Conservation (phyloP, 179 eudicot species). For the Actinidia chinensis region DNA sequence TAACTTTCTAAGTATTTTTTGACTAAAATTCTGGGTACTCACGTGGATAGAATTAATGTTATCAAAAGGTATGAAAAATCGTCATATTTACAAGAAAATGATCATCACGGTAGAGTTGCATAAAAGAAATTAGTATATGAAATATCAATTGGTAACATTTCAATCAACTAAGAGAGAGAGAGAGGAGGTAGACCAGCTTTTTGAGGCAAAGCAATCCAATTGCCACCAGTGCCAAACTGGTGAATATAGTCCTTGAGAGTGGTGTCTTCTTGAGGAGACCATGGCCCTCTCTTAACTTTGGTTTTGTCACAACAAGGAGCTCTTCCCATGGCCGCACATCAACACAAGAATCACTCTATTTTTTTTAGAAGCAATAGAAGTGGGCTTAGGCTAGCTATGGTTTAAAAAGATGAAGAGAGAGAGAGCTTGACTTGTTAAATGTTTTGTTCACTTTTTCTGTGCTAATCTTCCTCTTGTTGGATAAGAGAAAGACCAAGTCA, state of each 20-base stretch:
- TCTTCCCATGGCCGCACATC: conserved; percentile 65
- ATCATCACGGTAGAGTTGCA: too few relatives aligned
- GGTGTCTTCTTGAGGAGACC: conserved; percentile 65
- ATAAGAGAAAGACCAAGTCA: conserved; percentile 9
- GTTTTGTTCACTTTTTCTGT: neutral
- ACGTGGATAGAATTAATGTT: too few relatives aligned
- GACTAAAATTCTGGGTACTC: too few relatives aligned
- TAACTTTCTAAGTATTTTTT: too few relatives aligned
- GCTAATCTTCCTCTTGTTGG: neutral
- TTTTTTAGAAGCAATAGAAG: neutral
- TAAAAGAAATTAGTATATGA: too few relatives aligned
- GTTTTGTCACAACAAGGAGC: conserved; percentile 40
- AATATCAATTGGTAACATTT: too few relatives aligned
- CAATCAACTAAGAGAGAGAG: conserved; percentile 5
- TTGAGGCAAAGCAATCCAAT: conserved; percentile 61
- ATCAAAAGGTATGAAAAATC: too few relatives aligned
- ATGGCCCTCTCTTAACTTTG: conserved; percentile 61
- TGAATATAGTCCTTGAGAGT: conserved; percentile 42
- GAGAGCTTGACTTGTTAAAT: neutral
- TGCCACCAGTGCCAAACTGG: conserved; percentile 51
- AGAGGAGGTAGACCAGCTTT: conserved; percentile 43
- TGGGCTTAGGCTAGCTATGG: neutral
- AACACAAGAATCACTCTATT: neutral
- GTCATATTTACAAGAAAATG: too few relatives aligned
- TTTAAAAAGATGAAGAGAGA: neutral